Conservation (phyloP, 768 basidiomycete genomes). For the Termitomyces sp. region DNA sequence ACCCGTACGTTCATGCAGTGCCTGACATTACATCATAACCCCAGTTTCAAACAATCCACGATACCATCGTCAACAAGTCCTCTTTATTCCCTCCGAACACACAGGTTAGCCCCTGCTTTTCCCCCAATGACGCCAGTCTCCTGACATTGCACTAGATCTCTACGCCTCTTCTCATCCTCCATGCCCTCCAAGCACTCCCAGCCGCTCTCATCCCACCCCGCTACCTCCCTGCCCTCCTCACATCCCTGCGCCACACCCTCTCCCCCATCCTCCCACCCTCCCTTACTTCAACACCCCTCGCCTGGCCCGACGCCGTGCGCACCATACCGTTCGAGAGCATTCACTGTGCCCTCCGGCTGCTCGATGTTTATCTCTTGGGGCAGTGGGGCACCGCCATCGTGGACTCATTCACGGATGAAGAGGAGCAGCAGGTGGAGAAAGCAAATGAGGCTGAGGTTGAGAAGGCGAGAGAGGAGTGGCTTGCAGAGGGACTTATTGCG, state of each 20-base stretch:
- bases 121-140: neutral
- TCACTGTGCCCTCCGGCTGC: constrained; percentile 51
- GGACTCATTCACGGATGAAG: constrained; percentile 9
- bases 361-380: constrained; percentile 62
- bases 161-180: constrained; percentile 49
- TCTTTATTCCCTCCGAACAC: constrained; percentile 30
- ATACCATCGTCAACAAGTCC: constrained; percentile 31
- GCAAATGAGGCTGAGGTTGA: constrained; percentile 20
- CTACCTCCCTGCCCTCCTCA: constrained; percentile 32
- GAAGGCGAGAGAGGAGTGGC: constrained; percentile 37
- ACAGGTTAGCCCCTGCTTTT: constrained; percentile 23
- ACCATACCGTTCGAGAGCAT: constrained; percentile 38
- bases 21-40: neutral
- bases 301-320: constrained; percentile 21
- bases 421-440: neutral
- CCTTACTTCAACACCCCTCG: constrained; percentile 33
- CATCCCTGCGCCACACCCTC: constrained; percentile 25
- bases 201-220: constrained; percentile 33
- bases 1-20: neutral
- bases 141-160: constrained; percentile 37
- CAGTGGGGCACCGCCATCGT: constrained; percentile 38
- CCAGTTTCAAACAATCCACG: constrained; percentile 34
- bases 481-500: constrained; percentile 46
- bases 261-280: constrained; percentile 32
- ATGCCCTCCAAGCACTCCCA: constrained; percentile 46